phyloP scores from a whole-genome alignment of 768 basidiomycete species.

The Mycena albidolilacea region DNA sequence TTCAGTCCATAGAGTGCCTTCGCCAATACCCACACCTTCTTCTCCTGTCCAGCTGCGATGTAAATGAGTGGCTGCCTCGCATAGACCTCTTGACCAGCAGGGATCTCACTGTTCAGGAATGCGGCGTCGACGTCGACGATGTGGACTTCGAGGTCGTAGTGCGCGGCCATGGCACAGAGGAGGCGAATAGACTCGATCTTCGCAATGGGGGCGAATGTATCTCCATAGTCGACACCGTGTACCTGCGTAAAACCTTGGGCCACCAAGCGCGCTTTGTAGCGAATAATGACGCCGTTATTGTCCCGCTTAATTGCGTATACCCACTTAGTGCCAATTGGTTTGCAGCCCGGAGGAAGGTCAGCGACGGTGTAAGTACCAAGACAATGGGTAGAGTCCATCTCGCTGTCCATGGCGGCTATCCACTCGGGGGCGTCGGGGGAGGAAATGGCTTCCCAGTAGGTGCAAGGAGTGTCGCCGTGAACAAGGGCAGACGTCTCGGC shows the following conservation, averaged over 20 bases:
- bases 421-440: neutral
- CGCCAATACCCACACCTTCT: neutral
- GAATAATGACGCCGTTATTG: neutral
- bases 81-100: neutral
- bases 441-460: neutral
- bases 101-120: neutral
- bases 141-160: slow-evolving; percentile 6
- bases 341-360: neutral
- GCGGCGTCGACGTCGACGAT: neutral
- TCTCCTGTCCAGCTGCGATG: neutral
- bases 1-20: slow-evolving; percentile 4
- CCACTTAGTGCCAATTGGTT: neutral
- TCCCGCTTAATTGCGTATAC: neutral
- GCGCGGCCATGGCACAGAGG: neutral
- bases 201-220: neutral
- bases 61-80: neutral
- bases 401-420: neutral
- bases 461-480: neutral
- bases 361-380: neutral
- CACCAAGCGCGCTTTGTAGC: neutral
- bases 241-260: slow-evolving; percentile 4
- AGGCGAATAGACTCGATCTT: neutral
- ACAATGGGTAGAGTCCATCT: neutral
- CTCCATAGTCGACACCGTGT: slow-evolving; percentile 3
- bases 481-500: neutral